Conservation (phyloP, 2,329 filamentous ascomycete species). For the Pezicula carpinea region DNA sequence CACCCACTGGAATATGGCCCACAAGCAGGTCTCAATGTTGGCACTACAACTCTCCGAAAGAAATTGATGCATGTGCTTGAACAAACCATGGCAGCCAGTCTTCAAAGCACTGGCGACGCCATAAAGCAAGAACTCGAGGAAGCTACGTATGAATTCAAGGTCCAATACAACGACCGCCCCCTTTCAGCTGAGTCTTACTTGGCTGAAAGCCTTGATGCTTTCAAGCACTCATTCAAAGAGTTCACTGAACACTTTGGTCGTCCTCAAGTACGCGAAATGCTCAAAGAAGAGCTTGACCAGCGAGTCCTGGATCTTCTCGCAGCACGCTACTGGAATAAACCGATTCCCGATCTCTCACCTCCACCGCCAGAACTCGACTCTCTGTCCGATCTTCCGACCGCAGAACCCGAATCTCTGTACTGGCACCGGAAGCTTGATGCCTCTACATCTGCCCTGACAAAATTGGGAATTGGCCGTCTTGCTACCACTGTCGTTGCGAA, state of each 20-base stretch:
- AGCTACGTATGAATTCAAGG: slow-evolving; percentile 97
- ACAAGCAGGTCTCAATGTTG: slow-evolving; percentile 68
- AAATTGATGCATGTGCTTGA: slow-evolving; percentile 97
- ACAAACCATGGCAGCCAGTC: slow-evolving; percentile 90
- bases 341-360: slow-evolving; percentile 74
- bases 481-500: slow-evolving; percentile 88
- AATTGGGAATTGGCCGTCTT: slow-evolving; percentile 86
- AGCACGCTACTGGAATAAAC: slow-evolving; percentile 95
- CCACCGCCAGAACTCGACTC: slow-evolving; percentile 64
- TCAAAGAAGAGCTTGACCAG: slow-evolving; percentile 92
- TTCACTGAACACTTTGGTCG: slow-evolving; percentile 88
- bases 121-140: slow-evolving; percentile 95
- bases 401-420: slow-evolving; percentile 78
- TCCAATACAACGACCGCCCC: slow-evolving; percentile 96
- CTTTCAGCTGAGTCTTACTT: slow-evolving; percentile 95
- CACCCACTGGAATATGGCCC: slow-evolving; percentile 78
- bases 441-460: slow-evolving; percentile 83
- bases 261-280: slow-evolving; percentile 78
- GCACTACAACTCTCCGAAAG: slow-evolving; percentile 82
- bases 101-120: slow-evolving; percentile 84
- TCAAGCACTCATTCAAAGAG: slow-evolving; percentile 96
- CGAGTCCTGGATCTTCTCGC: slow-evolving; percentile 90
- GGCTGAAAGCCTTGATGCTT: slow-evolving; percentile 88
- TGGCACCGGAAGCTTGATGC: slow-evolving; percentile 95
- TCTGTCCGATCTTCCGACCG: slow-evolving; percentile 75